Evolutionary conservation across 2,329 filamentous ascomycete species (phyloP), one percentile per base, ranked within the genome.

Genomic region (Exophiala calicioides): DNA sequence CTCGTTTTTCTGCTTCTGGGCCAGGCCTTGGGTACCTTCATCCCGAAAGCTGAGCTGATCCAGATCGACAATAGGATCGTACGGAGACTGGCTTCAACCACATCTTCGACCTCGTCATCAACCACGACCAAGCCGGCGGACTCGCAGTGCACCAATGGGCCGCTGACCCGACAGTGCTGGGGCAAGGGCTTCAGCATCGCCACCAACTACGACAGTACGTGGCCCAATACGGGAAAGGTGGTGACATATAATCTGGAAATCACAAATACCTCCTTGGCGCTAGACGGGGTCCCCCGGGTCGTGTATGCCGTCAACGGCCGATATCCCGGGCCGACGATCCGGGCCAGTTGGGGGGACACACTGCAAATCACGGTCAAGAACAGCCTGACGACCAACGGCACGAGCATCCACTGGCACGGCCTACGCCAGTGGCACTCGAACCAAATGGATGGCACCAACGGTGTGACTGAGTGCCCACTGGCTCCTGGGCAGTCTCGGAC

Each of bases 251-350:
- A 44, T 19, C 42, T 60, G 6, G 56, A 60, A 12, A 45, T 61
- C 23, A 46, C 45, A 27, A 60, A 61, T 32, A 47, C 39, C 9
- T 75, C 71, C 3, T 52, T 70, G 36, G 62, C 72, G 4, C 73
- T 71, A 2, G 74, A 77, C 61, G 75, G 74, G 3, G 64, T 70
- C 13, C 57, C 64, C 16, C 61, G 68, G 15, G 59, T 59, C 1
- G 68, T 73, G 16, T 54, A 54, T 42, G 52, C 73, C 71, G 18
- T 86, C 61, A 85, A 86, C 60, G 78, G 78, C 6, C 76, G 79
- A 34, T 84, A 79, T 51, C 85, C 85, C 1, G 86, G 83, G 0
- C 86, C 85, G 1, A 71, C 75, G 7, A 80, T 90, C 44, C 74
- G 76, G 50, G 83, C 79, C 12, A 76, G 81, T 62, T 83, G 79